Evolutionary conservation across 73 alveolate genomes (phyloP).

Genomic region (Breviolum minutum): DNA sequence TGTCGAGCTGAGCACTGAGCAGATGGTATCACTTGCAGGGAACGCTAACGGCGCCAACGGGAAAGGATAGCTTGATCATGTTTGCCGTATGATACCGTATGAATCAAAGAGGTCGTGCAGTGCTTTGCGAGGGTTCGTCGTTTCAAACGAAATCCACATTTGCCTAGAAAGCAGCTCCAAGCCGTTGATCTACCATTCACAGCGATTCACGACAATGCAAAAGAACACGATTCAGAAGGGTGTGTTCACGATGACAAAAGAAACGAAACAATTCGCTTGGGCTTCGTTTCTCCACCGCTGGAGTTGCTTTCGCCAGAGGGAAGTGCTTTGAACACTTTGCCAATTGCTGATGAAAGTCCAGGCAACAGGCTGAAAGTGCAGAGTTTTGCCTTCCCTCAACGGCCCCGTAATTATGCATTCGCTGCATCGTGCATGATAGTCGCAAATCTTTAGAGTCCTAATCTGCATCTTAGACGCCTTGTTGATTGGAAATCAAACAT

Average conservation of each 20-base stretch:
- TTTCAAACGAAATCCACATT: not conserved
- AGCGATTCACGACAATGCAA: not conserved
- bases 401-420: not conserved
- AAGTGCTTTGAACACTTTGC: slow-evolving; percentile 16
- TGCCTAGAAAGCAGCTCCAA: not conserved
- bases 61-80: too few species aligned
- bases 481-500: not conserved
- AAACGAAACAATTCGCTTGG: too few species aligned
- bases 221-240: too few species aligned
- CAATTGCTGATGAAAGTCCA: too few species aligned
- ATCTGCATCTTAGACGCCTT: slow-evolving; percentile 2
- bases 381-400: not conserved
- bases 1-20: too few species aligned
- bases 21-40: too few species aligned
- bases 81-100: too few species aligned
- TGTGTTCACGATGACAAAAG: too few species aligned
- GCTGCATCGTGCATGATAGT: not conserved
- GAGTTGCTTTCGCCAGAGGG: slow-evolving; percentile 10
- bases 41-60: too few species aligned
- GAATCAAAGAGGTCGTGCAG: not conserved
- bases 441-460: not conserved
- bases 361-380: not conserved
- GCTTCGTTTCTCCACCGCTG: not conserved
- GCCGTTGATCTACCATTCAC: not conserved
- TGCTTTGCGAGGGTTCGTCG: not conserved